phyloP scores from a whole-genome alignment of 805 yeast species.

The Candida rishiriensis region DNA sequence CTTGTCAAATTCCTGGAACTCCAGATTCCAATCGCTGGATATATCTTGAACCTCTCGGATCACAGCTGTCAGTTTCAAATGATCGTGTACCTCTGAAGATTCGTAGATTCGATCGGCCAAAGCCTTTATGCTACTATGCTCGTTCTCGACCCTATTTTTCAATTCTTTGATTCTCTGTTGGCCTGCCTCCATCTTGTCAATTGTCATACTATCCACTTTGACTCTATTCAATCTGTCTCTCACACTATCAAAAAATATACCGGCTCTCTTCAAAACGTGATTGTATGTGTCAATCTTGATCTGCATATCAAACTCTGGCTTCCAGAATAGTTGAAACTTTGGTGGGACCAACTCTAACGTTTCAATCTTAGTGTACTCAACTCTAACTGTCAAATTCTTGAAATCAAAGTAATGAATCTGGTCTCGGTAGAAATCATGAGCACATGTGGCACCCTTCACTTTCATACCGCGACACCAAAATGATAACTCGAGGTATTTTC shows the following conservation, averaged over 20 bases:
- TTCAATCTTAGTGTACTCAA: constrained; percentile 74
- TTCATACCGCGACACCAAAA: constrained; percentile 69
- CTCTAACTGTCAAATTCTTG: constrained; percentile 69
- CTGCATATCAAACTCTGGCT: constrained; percentile 62
- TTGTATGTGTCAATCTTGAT: constrained; percentile 62
- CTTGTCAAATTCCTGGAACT: constrained; percentile 74
- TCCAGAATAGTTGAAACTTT: constrained; percentile 63
- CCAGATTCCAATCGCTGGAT: constrained; percentile 84
- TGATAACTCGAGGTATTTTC: constrained; percentile 82
- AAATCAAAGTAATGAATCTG: constrained; percentile 83
- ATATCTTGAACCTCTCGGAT: constrained; percentile 70
- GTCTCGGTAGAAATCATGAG: constrained; percentile 75
- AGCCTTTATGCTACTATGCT: constrained; percentile 40
- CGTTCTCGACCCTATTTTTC: constrained; percentile 46
- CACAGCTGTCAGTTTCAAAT: constrained; percentile 64
- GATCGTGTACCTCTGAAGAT: constrained; percentile 55
- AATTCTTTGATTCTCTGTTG: constrained; percentile 53
- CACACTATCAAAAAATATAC: constrained; percentile 68
- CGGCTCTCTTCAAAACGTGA: constrained; percentile 48
- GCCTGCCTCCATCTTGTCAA: constrained; percentile 70
- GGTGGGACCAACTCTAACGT: constrained; percentile 81
- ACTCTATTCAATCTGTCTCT: constrained; percentile 66
- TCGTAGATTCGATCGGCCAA: constrained; percentile 51
- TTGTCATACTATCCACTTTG: constrained; percentile 69
- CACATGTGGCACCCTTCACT: constrained; percentile 58